These are phyloP conservation scores for Xylaria nigripes DNA, from an alignment of 495 filamentous ascomycete species.

Conservation along the genomic window DNA sequence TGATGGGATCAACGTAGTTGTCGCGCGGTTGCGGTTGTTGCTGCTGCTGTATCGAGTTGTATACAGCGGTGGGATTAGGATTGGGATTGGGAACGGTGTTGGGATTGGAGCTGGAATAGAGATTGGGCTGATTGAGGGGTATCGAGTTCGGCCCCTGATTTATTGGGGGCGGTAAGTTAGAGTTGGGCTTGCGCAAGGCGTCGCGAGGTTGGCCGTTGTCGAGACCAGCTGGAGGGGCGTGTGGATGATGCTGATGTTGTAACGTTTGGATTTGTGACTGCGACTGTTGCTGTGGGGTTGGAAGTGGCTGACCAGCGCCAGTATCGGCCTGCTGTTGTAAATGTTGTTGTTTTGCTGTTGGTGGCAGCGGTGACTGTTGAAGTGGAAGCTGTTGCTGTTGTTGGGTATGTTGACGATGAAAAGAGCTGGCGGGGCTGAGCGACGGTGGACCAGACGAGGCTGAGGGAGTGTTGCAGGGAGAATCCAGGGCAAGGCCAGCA, in stretches of 20 bases:
- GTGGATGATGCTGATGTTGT: conserved; percentile 17
- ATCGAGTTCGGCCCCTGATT: conserved; percentile 15
- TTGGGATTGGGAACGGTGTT: conserved; percentile 20
- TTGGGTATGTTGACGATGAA: conserved; percentile 24
- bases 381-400: conserved; percentile 5
- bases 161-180: conserved; percentile 7
- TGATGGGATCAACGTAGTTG: conserved; percentile 29
- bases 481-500: conserved; percentile 17
- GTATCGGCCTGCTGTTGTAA: conserved; percentile 8
- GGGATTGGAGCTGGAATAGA: conserved; percentile 15
- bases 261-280: conserved; percentile 10
- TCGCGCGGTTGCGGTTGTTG: conserved; percentile 19
- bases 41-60: conserved; percentile 19
- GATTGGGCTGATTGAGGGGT: conserved; percentile 26
- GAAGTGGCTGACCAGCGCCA: neutral
- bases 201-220: conserved; percentile 5
- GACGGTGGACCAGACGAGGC: conserved; percentile 31
- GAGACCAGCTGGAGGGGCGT: conserved; percentile 8
- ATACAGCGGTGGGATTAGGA: conserved; percentile 17
- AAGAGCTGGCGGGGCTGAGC: conserved; percentile 42
- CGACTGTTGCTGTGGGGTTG: neutral
- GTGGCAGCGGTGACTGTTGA: neutral
- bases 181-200: conserved; percentile 9
- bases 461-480: conserved; percentile 34
- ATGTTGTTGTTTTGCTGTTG: conserved; percentile 15